Evolutionary conservation across 495 filamentous ascomycete species (phyloP).

Genomic region (Annulohypoxylon bovei): DNA sequence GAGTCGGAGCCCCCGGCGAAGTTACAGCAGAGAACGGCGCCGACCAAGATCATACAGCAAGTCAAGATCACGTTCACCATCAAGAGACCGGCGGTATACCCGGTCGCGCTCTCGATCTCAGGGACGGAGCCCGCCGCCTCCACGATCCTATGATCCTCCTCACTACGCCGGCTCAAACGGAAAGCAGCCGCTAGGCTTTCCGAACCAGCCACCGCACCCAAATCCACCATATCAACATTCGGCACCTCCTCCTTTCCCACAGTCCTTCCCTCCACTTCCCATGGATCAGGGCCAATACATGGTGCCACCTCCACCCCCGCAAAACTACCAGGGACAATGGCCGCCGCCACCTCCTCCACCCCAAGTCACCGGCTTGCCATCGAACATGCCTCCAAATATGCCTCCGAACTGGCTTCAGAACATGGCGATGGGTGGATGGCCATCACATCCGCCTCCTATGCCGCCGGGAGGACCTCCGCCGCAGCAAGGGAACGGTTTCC

Average conservation of each 20-base stretch:
- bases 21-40: conserved; percentile 60
- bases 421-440: conserved; percentile 39
- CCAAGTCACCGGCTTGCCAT: conserved; percentile 19
- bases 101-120: conserved; percentile 57
- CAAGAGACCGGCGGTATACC: conserved; percentile 21
- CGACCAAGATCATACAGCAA: conserved; percentile 50
- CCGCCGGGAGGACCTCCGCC: conserved; percentile 35
- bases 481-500: conserved; percentile 34
- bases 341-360: conserved; percentile 54
- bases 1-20: conserved; percentile 37
- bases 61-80: conserved; percentile 51
- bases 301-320: conserved; percentile 55
- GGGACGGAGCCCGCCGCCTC: conserved; percentile 40
- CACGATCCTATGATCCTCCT: conserved; percentile 42
- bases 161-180: conserved; percentile 41
- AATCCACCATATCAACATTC: conserved; percentile 50
- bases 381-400: conserved; percentile 41
- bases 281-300: conserved; percentile 44
- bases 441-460: conserved; percentile 33
- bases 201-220: conserved; percentile 34
- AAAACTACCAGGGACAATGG: conserved; percentile 63
- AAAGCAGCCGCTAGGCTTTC: conserved; percentile 35
- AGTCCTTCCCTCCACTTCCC: conserved; percentile 38
- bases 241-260: conserved; percentile 45
- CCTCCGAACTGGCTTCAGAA: conserved; percentile 44